phyloP scores from a whole-genome alignment of 1,284 basidiomycete species.

The Microbotryum intermedium region DNA sequence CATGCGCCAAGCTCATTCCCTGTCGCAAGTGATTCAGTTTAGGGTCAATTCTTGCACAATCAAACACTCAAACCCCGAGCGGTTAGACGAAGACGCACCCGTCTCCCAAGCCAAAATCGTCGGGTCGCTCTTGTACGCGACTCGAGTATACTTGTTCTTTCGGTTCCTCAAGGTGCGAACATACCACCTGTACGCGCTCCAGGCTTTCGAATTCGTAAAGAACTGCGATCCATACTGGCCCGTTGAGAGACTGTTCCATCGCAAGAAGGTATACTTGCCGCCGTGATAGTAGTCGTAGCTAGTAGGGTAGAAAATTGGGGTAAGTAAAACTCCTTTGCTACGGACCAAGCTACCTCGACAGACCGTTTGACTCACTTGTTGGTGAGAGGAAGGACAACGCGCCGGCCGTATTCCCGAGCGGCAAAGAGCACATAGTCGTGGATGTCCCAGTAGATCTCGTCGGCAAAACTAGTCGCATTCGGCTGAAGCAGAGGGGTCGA shows the following conservation, averaged over 20 bases:
- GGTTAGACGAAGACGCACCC: not conserved
- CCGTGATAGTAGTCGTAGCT: not conserved
- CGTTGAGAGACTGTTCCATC: not conserved
- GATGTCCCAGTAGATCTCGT: conserved; percentile 8
- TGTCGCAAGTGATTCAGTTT: too few relatives aligned
- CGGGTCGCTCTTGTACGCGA: conserved; percentile 22
- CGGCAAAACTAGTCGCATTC: not conserved
- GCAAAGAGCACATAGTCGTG: conserved; percentile 16
- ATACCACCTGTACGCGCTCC: too few relatives aligned
- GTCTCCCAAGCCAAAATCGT: conserved; percentile 30
- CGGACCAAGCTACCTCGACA: too few relatives aligned
- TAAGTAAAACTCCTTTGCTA: not conserved
- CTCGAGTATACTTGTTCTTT: conserved; percentile 25
- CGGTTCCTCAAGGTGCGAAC: too few relatives aligned
- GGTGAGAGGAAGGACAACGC: not conserved
- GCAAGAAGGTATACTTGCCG: not conserved
- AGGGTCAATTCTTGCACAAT: too few relatives aligned
- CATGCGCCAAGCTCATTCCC: too few relatives aligned
- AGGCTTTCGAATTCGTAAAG: not conserved
- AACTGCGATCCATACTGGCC: not conserved
- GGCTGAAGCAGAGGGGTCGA: not conserved
- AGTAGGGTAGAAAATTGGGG: not conserved
- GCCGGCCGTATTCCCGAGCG: not conserved
- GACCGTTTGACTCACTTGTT: conserved; percentile 2
- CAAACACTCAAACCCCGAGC: too few relatives aligned